Conservation (phyloP, 2,329 filamentous ascomycete species). For the Hymenoscyphus infarciens region DNA sequence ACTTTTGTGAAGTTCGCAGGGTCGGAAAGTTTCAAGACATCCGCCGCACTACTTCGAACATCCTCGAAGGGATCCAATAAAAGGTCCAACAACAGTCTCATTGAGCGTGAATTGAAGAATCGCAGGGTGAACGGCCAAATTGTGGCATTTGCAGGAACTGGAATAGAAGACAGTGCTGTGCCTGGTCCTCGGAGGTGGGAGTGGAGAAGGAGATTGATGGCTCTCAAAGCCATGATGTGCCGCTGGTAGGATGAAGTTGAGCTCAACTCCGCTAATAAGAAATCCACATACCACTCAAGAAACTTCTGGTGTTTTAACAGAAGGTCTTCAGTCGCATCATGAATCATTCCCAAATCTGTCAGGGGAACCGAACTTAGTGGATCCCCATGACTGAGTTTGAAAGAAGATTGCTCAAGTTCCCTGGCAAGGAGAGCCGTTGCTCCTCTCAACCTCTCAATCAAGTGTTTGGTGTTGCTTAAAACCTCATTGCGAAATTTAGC, state of each 20-base stretch:
- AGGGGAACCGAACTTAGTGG: not conserved
- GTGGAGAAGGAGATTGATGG: slow-evolving; percentile 60
- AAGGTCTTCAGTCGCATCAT: slow-evolving; percentile 16
- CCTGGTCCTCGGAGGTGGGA: slow-evolving; percentile 34
- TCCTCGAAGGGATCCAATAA: slow-evolving; percentile 91
- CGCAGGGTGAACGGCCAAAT: slow-evolving; percentile 32
- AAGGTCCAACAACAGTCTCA: slow-evolving; percentile 69
- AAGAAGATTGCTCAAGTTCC: slow-evolving; percentile 28
- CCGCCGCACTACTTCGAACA: slow-evolving; percentile 60
- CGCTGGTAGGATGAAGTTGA: slow-evolving; percentile 86
- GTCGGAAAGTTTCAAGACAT: slow-evolving; percentile 49
- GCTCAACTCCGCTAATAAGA: slow-evolving; percentile 69
- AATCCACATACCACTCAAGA: slow-evolving; percentile 68
- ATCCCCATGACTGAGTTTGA: slow-evolving; percentile 10
- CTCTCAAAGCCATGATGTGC: slow-evolving; percentile 76
- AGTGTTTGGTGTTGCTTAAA: slow-evolving; percentile 67
- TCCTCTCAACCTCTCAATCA: slow-evolving; percentile 72
- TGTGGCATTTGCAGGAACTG: slow-evolving; percentile 20
- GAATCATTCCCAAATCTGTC: slow-evolving; percentile 25
- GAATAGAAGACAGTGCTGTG: not conserved
- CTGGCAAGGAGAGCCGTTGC: slow-evolving; percentile 56
- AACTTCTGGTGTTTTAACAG: slow-evolving; percentile 56
- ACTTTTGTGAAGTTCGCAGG: slow-evolving; percentile 30
- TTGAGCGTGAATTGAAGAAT: slow-evolving; percentile 46
- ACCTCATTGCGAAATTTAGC: slow-evolving; percentile 82